Percentiles rank a stretch among this genome's conserved stretches.
Conservation (phyloP, 2,329 filamentous ascomycete genomes). For the Colletotrichum euphorbiae region DNA sequence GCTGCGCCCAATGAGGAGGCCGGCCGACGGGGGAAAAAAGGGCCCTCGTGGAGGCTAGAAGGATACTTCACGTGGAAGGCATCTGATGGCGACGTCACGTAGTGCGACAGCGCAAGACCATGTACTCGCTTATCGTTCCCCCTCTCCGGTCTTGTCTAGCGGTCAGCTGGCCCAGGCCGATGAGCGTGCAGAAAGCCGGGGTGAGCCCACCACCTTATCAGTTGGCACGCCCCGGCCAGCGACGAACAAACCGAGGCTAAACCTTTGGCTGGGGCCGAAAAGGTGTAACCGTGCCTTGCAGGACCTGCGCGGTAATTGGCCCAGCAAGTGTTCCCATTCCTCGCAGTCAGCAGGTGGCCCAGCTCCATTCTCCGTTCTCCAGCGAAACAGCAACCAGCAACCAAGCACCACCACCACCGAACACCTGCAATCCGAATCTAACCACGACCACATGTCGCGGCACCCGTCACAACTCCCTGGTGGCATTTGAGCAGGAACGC, state of each 20-base stretch:
- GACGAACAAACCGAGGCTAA: slow-evolving; percentile 40
- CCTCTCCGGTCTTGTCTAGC: slow-evolving; percentile 1
- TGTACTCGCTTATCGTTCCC: slow-evolving; percentile 31
- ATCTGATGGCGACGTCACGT: slow-evolving; percentile 20
- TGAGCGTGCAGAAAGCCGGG: slow-evolving; percentile 18
- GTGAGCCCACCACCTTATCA: slow-evolving; percentile 11
- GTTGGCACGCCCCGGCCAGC: background rate
- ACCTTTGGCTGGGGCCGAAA: slow-evolving; percentile 35
- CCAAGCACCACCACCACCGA: slow-evolving; percentile 25
- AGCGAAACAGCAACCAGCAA: slow-evolving; percentile 18
- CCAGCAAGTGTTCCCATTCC: slow-evolving; percentile 6
- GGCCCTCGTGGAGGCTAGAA: slow-evolving; percentile 33
- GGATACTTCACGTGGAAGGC: slow-evolving; percentile 31
- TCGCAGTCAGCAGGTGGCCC: slow-evolving; percentile 34
- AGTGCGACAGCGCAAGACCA: background rate
- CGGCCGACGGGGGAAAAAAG: slow-evolving; percentile 5
- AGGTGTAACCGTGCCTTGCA: slow-evolving; percentile 35
- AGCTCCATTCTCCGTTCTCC: slow-evolving; percentile 28
- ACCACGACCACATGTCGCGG: slow-evolving; percentile 39
- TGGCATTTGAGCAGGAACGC: slow-evolving; percentile 40
- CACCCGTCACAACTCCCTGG: slow-evolving; percentile 24
- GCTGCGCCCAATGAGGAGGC: slow-evolving; percentile 20
- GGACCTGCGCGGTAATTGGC: slow-evolving; percentile 16
- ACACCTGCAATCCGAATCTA: slow-evolving; percentile 32
- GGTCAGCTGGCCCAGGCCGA: slow-evolving; percentile 18